phyloP scores from a whole-genome alignment of 2,329 filamentous ascomycete genomes.

The Aspergillus viridinutans region DNA sequence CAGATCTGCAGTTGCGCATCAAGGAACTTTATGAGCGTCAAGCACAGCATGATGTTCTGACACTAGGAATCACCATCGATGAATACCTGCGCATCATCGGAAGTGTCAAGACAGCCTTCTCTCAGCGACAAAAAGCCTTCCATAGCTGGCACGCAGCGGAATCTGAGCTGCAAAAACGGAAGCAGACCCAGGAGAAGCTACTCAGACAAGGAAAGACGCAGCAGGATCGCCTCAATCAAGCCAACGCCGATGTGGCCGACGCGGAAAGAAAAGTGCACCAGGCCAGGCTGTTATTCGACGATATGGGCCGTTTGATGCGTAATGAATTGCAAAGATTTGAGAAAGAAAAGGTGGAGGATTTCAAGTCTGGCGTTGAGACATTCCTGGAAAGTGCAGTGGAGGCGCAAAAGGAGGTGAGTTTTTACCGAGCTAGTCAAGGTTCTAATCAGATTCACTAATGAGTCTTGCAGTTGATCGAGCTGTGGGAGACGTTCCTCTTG shows the following conservation, averaged over 20 bases:
- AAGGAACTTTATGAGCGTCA: slow-evolving; percentile 94
- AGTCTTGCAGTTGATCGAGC: slow-evolving; percentile 65
- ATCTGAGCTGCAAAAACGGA: slow-evolving; percentile 84
- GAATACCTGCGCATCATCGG: slow-evolving; percentile 97
- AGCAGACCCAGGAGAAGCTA: slow-evolving; percentile 87
- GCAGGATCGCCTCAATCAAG: slow-evolving; percentile 89
- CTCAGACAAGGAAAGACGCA: slow-evolving; percentile 90
- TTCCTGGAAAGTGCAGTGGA: slow-evolving; percentile 96
- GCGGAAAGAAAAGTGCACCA: slow-evolving; percentile 91
- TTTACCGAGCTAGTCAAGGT: slow-evolving; percentile 8
- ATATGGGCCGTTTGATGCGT: slow-evolving; percentile 93
- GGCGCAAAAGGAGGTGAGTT: slow-evolving; percentile 89
- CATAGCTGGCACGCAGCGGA: slow-evolving; percentile 92
- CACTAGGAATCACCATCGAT: slow-evolving; percentile 93
- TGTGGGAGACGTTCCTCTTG: slow-evolving; percentile 98
- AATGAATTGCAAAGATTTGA: slow-evolving; percentile 90
- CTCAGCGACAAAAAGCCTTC: slow-evolving; percentile 90
- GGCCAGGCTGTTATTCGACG: slow-evolving; percentile 83
- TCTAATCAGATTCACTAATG: slow-evolving; percentile 3
- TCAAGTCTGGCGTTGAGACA: slow-evolving; percentile 96
- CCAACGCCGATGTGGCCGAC: slow-evolving; percentile 89
- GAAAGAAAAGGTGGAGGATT: slow-evolving; percentile 96
- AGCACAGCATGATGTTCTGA: slow-evolving; percentile 93
- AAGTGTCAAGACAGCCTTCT: slow-evolving; percentile 88
- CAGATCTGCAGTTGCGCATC: slow-evolving; percentile 89